Evolutionary conservation across 805 yeast genomes (phyloP).

Genomic region (Saccharomycopsis sp.): DNA sequence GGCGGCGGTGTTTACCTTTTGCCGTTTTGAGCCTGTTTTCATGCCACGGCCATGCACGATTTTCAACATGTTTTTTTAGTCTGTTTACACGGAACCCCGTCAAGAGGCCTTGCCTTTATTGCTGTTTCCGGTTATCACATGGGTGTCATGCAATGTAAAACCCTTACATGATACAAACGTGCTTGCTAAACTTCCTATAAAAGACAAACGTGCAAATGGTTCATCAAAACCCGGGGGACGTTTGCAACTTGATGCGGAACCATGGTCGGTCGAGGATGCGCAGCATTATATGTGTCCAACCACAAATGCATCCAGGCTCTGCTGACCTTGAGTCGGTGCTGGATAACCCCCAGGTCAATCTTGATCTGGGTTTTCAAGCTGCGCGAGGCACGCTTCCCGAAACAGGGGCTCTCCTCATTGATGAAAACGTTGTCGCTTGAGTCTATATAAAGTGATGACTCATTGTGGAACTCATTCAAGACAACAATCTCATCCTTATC

Average conservation of each 20-base stretch:
- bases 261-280: neutral
- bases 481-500: too few species aligned
- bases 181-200: neutral
- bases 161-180: too few species aligned
- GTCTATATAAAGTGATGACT: too few species aligned
- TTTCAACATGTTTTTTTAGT: neutral
- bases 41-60: neutral
- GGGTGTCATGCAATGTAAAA: too few species aligned
- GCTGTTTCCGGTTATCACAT: neutral
- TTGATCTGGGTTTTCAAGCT: conserved; percentile 7
- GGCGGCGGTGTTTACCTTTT: neutral
- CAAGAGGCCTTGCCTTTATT: neutral
- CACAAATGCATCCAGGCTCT: conserved; percentile 2
- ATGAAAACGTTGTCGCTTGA: too few species aligned
- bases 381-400: conserved; percentile 4
- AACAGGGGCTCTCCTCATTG: too few species aligned
- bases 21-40: neutral
- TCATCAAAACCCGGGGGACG: neutral
- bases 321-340: conserved; percentile 3
- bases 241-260: neutral
- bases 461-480: too few species aligned
- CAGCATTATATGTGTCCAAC: neutral
- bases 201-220: neutral
- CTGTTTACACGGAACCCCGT: neutral
- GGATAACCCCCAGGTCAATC: neutral